Evolutionary conservation across 805 yeast species (phyloP), one percentile per base, ranked within the genome.

Genomic region (Barnettozyma californica): DNA sequence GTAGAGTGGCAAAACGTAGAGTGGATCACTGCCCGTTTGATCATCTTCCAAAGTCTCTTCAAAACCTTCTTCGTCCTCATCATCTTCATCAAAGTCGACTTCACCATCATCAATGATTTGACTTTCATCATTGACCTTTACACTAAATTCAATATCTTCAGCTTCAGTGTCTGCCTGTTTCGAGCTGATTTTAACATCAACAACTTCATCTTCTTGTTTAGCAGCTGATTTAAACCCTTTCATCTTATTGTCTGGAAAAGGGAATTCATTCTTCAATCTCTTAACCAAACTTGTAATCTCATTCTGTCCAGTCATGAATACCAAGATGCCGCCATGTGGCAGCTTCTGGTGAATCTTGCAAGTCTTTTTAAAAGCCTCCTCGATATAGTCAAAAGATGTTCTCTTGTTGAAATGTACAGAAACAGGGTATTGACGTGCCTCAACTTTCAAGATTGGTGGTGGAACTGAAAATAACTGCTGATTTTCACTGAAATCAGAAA

Each of bases 341-440:
- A 94, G 71, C 51, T 75, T 75, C 54, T 76, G 78, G 62, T 94
- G 99, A 45, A 94, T 92, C 60, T 92, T 90, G 58, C 88, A 80
- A 0, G 95, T 74, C 63, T 92, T 95, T 51, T 77, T 77, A 62
- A 83, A 87, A 0, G 95, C 92, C 61, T 92, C 97, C 25, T 86
- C 96, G 31, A 85, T 70, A 61, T 92, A 95, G 53, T 92, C 83
- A 53, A 70, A 79, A 1, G 81, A 74, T 0, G 99, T 94, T 35
- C 81, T 77, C 47, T 84, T 78, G 66, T 84, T 89, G 71, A 94
- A 94, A 68, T 94, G 99, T 13, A 85, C 75, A 8, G 96, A 80
- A 0, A 94, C 98, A 0, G 99, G 97, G 60, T 77, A 90, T 62
- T 92, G 98, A 65, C 99, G 80, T 0, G 98, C 95, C 45, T 87